These are phyloP conservation scores for Starmerella apis DNA, from an alignment of 805 yeast genomes.

Conservation along the genomic window DNA sequence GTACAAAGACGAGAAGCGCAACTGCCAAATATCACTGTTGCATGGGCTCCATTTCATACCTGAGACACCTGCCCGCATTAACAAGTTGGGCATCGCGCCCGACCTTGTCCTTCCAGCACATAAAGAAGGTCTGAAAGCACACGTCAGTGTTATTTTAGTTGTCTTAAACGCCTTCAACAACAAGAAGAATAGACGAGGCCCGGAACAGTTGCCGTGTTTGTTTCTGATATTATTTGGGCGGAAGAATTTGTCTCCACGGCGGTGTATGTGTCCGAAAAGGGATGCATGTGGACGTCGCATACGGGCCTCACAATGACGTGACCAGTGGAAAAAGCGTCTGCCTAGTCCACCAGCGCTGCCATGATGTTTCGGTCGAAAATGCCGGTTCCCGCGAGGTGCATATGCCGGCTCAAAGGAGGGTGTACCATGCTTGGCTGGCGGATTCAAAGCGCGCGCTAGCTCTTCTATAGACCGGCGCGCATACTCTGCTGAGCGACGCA, in stretches of 20 bases:
- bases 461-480: slow-evolving; percentile 19
- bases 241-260: slow-evolving; percentile 1
- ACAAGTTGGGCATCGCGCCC: background rate
- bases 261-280: background rate
- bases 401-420: slow-evolving; percentile 21
- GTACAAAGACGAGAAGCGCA: background rate
- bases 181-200: background rate
- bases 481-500: slow-evolving; percentile 18
- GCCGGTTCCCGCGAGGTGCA: slow-evolving; percentile 14
- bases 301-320: slow-evolving; percentile 1
- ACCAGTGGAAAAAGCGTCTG: slow-evolving; percentile 3
- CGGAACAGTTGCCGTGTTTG: background rate
- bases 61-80: background rate
- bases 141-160: background rate
- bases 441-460: slow-evolving; percentile 14
- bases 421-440: slow-evolving; percentile 1
- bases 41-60: background rate
- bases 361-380: slow-evolving; percentile 1
- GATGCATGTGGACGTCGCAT: background rate
- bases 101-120: background rate
- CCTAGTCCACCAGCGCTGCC: background rate
- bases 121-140: background rate
- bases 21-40: background rate
- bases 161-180: background rate
- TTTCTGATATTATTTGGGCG: background rate